Base-by-base conservation (phyloP, 1,139 yeast genomes). In the Geotrichum aggregatum region DNA sequence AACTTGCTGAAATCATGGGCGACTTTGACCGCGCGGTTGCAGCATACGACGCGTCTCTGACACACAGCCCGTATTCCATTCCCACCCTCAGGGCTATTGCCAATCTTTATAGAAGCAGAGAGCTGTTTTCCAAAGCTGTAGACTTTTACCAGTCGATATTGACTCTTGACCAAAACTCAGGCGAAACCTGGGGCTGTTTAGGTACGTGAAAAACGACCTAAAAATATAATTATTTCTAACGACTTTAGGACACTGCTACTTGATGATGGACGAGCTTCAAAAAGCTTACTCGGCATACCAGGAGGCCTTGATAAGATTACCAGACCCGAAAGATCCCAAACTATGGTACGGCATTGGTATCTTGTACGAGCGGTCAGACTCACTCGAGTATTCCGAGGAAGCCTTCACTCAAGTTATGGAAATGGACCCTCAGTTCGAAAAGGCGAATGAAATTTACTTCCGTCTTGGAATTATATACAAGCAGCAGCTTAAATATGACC, bases 311-410 rank as follows among this genome's bases (percentile, higher is more conserved):
- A 85, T 87, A 68, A 92, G 89, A 66, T 73, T 91, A 67, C 89
- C 87, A 59, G 91, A 92, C 66, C 95, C 97, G 48, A 88, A 89
- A 62, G 97, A 91, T 48, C 98, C 98, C 51, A 89, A 89, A 68
- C 78, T 91, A 61, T 92, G 98, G 98, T 97, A 92, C 69, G 98
- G 98, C 0, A 92, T 92, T 61, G 98, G 98, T 39, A 92, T 92
- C 56, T 75, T 92, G 56, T 92, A 92, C 68, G 98, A 92, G 68
- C 77, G 98, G 50, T 92, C 92, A 68, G 98, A 98, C 14, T 87
- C 96, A 7, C 74, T 91, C 61, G 98, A 91, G 69, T 92, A 91
- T 64, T 98, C 98, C 3, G 98, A 92, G 68, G 98, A 92, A 68
- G 98, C 98, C 3, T 92, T 92, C 72, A 95, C 94, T 36, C 82